Evolutionary conservation across 495 filamentous ascomycete species (phyloP).

Genomic region (Tuber indicum): DNA sequence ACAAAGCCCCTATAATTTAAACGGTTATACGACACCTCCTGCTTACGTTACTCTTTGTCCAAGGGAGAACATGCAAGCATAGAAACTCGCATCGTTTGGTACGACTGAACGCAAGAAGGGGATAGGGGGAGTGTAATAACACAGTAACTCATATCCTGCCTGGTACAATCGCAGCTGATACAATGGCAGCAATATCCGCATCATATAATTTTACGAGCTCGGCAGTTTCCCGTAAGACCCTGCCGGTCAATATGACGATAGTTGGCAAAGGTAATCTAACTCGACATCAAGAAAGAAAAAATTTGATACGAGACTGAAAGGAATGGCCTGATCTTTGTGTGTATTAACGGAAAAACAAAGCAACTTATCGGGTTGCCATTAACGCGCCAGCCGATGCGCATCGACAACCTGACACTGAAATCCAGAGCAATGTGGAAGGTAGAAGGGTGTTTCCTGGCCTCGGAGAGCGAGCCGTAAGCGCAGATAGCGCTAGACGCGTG

Average conservation of each 20-base stretch:
- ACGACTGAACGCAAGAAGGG: not conserved
- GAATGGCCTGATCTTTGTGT: not conserved
- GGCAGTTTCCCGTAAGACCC: not conserved
- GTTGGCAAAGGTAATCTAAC: not conserved
- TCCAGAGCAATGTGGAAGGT: not conserved
- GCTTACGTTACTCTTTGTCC: not conserved
- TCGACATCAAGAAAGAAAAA: not conserved
- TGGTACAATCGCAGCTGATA: not conserved
- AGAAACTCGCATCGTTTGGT: not conserved
- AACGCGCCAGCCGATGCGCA: not conserved
- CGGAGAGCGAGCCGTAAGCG: not conserved
- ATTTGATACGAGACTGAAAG: not conserved
- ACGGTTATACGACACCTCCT: not conserved
- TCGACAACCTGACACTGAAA: not conserved
- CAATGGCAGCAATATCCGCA: not conserved
- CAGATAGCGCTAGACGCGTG: not conserved
- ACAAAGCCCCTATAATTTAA: not conserved
- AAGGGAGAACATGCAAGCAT: not conserved
- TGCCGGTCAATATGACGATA: not conserved
- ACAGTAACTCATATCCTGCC: not conserved
- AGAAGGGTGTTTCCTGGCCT: not conserved
- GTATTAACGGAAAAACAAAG: not conserved
- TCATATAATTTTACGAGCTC: not conserved
- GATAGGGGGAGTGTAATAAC: not conserved
- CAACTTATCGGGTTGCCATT: not conserved